A percentile compares a stretch with the other conserved stretches of the same genome.
These are phyloP conservation scores for Penicillium flavigenum DNA, from an alignment of 495 filamentous ascomycete species.

Conservation along the genomic window DNA sequence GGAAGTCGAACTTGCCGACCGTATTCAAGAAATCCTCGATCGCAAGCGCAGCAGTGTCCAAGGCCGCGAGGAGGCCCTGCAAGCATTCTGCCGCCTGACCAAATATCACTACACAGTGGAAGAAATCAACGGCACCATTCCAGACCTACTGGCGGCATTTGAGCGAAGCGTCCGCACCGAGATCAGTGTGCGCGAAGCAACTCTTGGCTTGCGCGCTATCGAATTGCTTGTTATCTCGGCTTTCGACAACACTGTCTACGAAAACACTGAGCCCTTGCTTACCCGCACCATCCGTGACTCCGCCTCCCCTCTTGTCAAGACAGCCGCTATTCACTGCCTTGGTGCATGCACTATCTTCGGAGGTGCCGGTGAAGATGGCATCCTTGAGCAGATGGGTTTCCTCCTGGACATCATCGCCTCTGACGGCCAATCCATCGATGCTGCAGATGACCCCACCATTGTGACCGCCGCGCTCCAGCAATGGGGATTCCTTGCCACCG, in stretches of 20 bases:
- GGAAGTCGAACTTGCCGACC: slow-evolving; percentile 65
- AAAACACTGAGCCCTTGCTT: slow-evolving; percentile 59
- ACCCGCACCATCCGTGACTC: slow-evolving; percentile 72
- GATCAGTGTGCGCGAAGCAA: slow-evolving; percentile 68
- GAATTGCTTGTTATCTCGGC: slow-evolving; percentile 73
- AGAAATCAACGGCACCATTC: slow-evolving; percentile 58
- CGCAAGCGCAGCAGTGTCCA: slow-evolving; percentile 82
- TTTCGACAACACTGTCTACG: slow-evolving; percentile 68
- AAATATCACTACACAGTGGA: slow-evolving; percentile 71
- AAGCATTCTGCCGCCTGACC: slow-evolving; percentile 67
- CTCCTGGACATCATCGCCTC: slow-evolving; percentile 82
- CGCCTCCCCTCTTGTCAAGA: slow-evolving; percentile 62
- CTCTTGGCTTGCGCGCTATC: slow-evolving; percentile 71
- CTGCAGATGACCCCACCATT: slow-evolving; percentile 69
- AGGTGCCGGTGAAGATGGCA: slow-evolving; percentile 68
- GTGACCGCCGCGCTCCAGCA: slow-evolving; percentile 81
- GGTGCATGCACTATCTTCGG: slow-evolving; percentile 72
- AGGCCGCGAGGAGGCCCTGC: slow-evolving; percentile 71
- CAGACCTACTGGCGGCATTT: slow-evolving; percentile 70
- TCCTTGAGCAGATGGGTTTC: slow-evolving; percentile 76
- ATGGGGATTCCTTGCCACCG: slow-evolving; percentile 85
- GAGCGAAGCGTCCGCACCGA: slow-evolving; percentile 71
- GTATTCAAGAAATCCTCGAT: slow-evolving; percentile 80
- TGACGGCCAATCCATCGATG: slow-evolving; percentile 74
- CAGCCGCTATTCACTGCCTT: slow-evolving; percentile 73